Base-by-base conservation (phyloP, 2,329 filamentous ascomycete genomes). In the Xylariales sp. region DNA sequence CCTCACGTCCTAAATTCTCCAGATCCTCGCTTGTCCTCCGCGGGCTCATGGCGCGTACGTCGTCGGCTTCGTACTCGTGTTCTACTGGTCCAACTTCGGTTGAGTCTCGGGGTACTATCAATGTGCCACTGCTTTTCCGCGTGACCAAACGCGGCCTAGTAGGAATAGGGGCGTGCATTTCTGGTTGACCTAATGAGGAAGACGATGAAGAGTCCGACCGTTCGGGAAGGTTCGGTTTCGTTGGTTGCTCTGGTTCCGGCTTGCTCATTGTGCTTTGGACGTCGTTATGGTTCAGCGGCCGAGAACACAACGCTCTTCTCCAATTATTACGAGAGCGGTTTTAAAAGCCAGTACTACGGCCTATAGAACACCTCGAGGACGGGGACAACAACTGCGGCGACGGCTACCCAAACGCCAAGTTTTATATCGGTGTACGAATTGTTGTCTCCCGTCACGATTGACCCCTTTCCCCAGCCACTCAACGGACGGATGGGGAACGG, bases 1-100 rank as follows among this genome's bases (percentile, higher is more conserved):
- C 93, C 76, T 95, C 93, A 75, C 92, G 90, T 74, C 94, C 92
- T 79, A 98, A 87, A 77, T 90, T 91, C 80, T 97, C 93, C 62
- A 97, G 88, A 78, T 98, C 95, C 76, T 96, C 93, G 75, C 91
- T 97, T 71, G 93, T 97, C 75, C 95, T 85, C 73, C 95, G 86
- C 2, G 95, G 95, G 78, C 94, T 97, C 95, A 99, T 98, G 69
- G 93, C 92, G 75, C 95, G 86, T 69, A 96, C 94, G 79, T 97
- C 94, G 78, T 93, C 92, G 30, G 94, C 91, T 32, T 94, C 93
- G 74, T 94, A 92, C 70, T 93, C 87, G 69, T 91, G 87, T 71
- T 93, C 90, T 69, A 90, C 83, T 43, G 92, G 88, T 72, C 93
- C 91, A 68, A 93, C 89, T 67, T 91, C 89, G 23, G 87, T 89